These are phyloP conservation scores for Areca catechu DNA, from an alignment of 176 grass and related monocot species.

Conservation along the genomic window DNA sequence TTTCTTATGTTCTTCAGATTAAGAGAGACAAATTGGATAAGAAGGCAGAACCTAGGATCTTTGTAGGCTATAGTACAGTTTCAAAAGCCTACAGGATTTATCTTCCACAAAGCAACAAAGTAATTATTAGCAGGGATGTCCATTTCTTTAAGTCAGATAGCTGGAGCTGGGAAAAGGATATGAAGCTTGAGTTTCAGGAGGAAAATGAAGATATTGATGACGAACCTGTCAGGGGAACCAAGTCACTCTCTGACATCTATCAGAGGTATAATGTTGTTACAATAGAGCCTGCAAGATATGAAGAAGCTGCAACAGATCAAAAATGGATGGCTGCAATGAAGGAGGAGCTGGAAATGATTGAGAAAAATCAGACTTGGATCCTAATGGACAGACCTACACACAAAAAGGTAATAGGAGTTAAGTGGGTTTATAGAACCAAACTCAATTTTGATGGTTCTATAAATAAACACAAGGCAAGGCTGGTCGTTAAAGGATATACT, in stretches of 20 bases:
- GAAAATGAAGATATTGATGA: not conserved
- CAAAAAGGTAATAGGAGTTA: too few species aligned
- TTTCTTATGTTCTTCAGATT: not conserved
- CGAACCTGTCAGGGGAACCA: not conserved
- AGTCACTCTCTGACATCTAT: not conserved
- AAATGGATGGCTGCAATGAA: not conserved
- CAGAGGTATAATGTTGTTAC: not conserved
- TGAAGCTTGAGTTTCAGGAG: too few species aligned
- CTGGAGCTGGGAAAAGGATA: not conserved
- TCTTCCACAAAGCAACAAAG: not conserved
- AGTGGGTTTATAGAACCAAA: too few species aligned
- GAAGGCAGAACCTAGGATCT: not conserved
- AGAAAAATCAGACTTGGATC: too few species aligned
- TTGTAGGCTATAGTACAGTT: not conserved
- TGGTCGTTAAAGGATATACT: too few species aligned
- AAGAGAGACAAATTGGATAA: not conserved
- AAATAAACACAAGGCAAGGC: too few species aligned
- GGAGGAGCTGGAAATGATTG: too few species aligned
- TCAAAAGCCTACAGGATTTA: constrained; percentile 1
- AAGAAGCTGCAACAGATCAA: not conserved
- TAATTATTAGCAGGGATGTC: not conserved
- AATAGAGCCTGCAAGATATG: not conserved
- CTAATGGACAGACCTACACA: too few species aligned
- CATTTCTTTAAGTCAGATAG: not conserved
- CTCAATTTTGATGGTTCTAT: too few species aligned